Evolutionary conservation across 176 grass and related monocot genomes (phyloP).

Genomic region (Secale cereale): DNA sequence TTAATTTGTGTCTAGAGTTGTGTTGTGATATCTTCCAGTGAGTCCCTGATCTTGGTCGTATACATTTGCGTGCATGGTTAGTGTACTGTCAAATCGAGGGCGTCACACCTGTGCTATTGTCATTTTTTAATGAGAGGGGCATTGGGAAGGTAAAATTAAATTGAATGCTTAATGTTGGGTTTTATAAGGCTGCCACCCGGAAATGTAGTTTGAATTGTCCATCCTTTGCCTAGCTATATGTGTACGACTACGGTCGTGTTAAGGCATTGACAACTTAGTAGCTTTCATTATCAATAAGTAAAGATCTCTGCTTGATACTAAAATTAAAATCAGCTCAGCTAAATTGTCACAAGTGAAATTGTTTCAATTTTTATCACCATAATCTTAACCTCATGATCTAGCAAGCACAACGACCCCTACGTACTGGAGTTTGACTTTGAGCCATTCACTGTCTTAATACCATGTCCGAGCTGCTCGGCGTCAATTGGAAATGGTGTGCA

Average conservation of each 20-base stretch:
- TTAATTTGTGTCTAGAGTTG: no score
- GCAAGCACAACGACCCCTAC: conserved; percentile 44
- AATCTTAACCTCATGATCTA: background rate
- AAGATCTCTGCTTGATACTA: background rate
- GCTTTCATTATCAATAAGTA: background rate
- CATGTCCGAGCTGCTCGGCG: conserved; percentile 66
- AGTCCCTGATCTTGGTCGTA: no score
- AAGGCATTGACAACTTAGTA: background rate
- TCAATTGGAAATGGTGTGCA: conserved; percentile 97
- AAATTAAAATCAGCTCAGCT: background rate
- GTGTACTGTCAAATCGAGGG: no score
- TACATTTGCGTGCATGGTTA: no score
- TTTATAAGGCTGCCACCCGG: background rate
- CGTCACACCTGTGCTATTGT: background rate
- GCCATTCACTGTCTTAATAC: conserved; percentile 85
- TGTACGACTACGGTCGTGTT: background rate
- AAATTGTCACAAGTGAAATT: background rate
- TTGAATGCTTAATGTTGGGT: background rate
- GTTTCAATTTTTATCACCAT: background rate
- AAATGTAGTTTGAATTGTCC: background rate
- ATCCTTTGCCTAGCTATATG: background rate
- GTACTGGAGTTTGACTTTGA: conserved; percentile 85
- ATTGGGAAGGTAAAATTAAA: no score
- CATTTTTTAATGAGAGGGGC: background rate
- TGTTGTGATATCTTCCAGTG: no score